These are phyloP conservation scores for Clarireedia homoeocarpa DNA, from an alignment of 2,329 filamentous ascomycete species.

Conservation along the genomic window DNA sequence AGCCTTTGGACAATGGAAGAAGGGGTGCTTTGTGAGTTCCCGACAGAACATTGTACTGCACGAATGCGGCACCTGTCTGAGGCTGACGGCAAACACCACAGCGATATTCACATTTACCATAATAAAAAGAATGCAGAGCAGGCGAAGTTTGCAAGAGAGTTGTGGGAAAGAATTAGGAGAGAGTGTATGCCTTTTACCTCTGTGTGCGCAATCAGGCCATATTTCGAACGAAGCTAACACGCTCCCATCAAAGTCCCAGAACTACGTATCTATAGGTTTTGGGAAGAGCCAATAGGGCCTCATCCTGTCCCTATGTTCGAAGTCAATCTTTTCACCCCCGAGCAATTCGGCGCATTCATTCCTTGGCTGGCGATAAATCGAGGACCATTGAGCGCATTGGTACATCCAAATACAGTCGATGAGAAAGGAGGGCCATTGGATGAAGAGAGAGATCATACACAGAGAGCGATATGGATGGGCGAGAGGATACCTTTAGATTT, in stretches of 20 bases:
- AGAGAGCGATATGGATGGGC: slow-evolving; percentile 67
- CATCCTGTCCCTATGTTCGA: slow-evolving; percentile 88
- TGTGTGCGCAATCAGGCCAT: not conserved
- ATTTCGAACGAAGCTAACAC: not conserved
- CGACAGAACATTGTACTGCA: not conserved
- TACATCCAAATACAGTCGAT: slow-evolving; percentile 77
- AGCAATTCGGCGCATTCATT: slow-evolving; percentile 83
- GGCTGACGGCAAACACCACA: slow-evolving; percentile 22
- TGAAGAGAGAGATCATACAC: slow-evolving; percentile 38
- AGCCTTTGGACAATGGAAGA: slow-evolving; percentile 56
- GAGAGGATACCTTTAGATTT: slow-evolving; percentile 55
- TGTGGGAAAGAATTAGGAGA: slow-evolving; percentile 70
- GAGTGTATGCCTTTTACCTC: slow-evolving; percentile 54
- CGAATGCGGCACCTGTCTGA: not conserved
- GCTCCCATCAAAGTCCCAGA: slow-evolving; percentile 58
- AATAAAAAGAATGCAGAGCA: slow-evolving; percentile 57
- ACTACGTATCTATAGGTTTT: slow-evolving; percentile 71
- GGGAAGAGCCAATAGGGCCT: slow-evolving; percentile 70
- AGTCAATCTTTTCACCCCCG: slow-evolving; percentile 78
- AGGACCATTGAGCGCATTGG: slow-evolving; percentile 67
- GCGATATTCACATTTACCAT: slow-evolving; percentile 82
- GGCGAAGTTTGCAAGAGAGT: slow-evolving; percentile 56
- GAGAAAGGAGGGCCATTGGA: slow-evolving; percentile 32
- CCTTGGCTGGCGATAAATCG: slow-evolving; percentile 78
- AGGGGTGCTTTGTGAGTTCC: slow-evolving; percentile 62